Evolutionary conservation across 257 asterid genomes (phyloP).

Genomic region (Thymus quinquecostatus): DNA sequence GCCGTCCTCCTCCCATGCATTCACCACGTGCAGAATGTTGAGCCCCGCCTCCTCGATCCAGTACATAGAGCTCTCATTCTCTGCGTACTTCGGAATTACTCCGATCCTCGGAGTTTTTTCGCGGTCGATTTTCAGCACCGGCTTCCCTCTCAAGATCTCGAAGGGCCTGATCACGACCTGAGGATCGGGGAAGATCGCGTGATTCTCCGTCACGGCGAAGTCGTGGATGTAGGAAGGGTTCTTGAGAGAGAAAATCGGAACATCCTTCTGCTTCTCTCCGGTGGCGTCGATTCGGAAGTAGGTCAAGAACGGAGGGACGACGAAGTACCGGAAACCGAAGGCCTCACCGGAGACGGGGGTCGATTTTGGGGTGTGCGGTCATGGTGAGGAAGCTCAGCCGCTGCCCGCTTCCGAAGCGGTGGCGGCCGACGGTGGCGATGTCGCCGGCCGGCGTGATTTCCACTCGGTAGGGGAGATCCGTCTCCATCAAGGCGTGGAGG

Average conservation of each 20-base stretch:
- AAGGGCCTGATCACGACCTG: constrained; percentile 42
- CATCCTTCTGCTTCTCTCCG: constrained; percentile 43
- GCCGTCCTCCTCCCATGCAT: constrained; percentile 62
- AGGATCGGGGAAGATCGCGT: constrained; percentile 47
- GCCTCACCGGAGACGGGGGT: constrained; percentile 48
- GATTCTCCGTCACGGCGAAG: constrained; percentile 53
- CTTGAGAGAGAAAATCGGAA: constrained; percentile 49
- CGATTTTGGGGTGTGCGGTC: constrained; percentile 72
- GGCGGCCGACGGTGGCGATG: constrained; percentile 50
- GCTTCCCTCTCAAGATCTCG: constrained; percentile 37
- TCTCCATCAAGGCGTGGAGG: constrained; percentile 44
- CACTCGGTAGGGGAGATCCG: constrained; percentile 51
- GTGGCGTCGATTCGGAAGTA: constrained; percentile 42
- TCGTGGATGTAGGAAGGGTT: constrained; percentile 49
- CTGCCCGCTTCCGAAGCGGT: constrained; percentile 29
- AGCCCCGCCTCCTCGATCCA: constrained; percentile 53
- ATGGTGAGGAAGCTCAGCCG: constrained; percentile 31
- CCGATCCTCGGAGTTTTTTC: constrained; percentile 47
- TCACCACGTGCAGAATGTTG: constrained; percentile 42
- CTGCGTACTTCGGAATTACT: constrained; percentile 44
- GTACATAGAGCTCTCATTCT: constrained; percentile 42
- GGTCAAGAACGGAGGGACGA: constrained; percentile 47
- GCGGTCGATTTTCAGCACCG: constrained; percentile 31
- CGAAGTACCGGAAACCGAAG: constrained; percentile 51
- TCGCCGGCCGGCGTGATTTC: constrained; percentile 46